A percentile compares a stretch with the other conserved stretches of the same genome.
phyloP scores from a whole-genome alignment of 2,329 filamentous ascomycete species.

The Aspergillus aculeatus region DNA sequence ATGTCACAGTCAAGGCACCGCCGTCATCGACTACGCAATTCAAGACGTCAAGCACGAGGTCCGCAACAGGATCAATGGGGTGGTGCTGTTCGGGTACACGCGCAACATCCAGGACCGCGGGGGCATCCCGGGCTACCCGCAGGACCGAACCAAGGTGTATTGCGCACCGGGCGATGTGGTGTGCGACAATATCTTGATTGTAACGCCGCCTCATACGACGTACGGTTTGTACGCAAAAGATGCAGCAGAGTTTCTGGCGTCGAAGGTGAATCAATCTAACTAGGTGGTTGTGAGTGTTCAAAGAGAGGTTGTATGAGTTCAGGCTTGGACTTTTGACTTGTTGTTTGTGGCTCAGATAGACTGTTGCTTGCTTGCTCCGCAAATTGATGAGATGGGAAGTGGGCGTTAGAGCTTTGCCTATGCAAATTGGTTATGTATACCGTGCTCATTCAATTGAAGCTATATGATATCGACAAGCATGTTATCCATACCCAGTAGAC shows the following conservation, averaged over 20 bases:
- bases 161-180: conserved; percentile 21
- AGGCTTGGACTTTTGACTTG: too few species aligned
- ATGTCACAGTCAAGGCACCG: conserved; percentile 39
- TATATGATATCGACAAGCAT: too few species aligned
- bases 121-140: conserved; percentile 19
- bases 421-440: too few species aligned
- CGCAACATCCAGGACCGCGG: conserved; percentile 21
- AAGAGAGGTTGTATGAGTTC: too few species aligned
- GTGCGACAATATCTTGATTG: conserved; percentile 17
- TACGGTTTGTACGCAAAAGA: conserved; percentile 14
- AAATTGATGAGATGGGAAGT: too few species aligned
- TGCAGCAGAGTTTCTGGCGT: conserved; percentile 15
- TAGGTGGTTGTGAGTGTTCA: too few species aligned
- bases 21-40: conserved; percentile 45
- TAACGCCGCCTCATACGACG: conserved; percentile 18
- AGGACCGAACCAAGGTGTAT: conserved; percentile 19
- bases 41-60: conserved; percentile 29
- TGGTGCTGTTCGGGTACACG: conserved; percentile 44
- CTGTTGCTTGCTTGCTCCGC: too few species aligned
- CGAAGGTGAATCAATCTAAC: conserved; percentile 2
- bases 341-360: too few species aligned
- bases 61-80: conserved; percentile 36
- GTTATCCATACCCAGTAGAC: too few species aligned
- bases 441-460: too few species aligned
- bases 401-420: too few species aligned